A percentile compares a stretch with the other conserved stretches of the same genome.
phyloP scores from a whole-genome alignment of 2,329 filamentous ascomycete species.

The Alternaria viburni region DNA sequence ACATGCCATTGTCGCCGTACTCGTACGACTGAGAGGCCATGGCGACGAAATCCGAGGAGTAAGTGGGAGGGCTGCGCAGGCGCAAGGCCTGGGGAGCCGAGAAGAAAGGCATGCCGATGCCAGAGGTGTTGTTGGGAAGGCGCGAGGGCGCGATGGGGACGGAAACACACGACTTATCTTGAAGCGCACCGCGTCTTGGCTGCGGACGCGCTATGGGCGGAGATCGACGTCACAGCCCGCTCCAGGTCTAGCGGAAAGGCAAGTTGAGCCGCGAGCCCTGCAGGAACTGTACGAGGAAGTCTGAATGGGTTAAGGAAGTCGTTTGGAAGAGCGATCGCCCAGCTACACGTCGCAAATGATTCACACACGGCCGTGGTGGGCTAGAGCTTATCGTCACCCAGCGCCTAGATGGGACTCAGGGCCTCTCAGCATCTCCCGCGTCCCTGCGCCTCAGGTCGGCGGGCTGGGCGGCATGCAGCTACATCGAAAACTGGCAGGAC shows the following conservation, averaged over 20 bases:
- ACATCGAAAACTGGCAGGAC: neutral
- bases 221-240: constrained; percentile 20
- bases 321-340: neutral
- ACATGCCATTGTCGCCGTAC: constrained; percentile 34
- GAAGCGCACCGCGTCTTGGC: constrained; percentile 29
- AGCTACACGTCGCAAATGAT: neutral
- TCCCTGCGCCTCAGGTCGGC: neutral
- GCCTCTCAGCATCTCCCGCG: neutral
- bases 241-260: neutral
- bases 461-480: neutral
- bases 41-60: constrained; percentile 35
- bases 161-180: constrained; percentile 18
- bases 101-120: constrained; percentile 42
- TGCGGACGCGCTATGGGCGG: neutral
- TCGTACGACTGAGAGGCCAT: constrained; percentile 44
- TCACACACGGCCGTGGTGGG: neutral
- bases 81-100: constrained; percentile 44
- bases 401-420: neutral
- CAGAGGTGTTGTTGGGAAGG: constrained; percentile 10
- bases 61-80: constrained; percentile 35
- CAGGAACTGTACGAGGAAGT: neutral
- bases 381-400: neutral
- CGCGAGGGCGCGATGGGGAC: constrained; percentile 14
- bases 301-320: constrained; percentile 7
- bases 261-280: constrained; percentile 1